Base-by-base conservation (phyloP, 306 rosid genomes). In the Cucurbita maxima region DNA sequence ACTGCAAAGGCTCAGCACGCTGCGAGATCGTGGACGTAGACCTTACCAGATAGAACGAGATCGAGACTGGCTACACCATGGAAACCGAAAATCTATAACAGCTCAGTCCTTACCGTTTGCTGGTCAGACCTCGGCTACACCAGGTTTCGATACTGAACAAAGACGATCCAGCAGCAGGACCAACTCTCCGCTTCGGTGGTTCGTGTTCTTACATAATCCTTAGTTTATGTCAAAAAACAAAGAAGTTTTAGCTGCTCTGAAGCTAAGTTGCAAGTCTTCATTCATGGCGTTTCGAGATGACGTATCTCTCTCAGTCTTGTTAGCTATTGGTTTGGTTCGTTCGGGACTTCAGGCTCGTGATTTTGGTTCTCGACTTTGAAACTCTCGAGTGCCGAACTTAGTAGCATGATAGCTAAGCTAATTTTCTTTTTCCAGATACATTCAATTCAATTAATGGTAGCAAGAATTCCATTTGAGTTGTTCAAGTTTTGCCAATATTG, bases 1-100 rank as follows among this genome's bases (percentile, higher is more conserved):
- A 85, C 87, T 55, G 98, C 97, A 6, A 90, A 86, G 87, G 86
- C 97, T 48, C 94, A 90, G 56, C 98, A 90, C 78, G 92, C 98
- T 16, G 80, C 90, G 76, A 86, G 86, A 78, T 86, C 88, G 47
- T 63, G 86, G 87, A 87, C 36, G 12, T 67, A 67, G 73, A 60
- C 69, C 68, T 61, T 37, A 37, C 47, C 43, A 3, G 12, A 20
- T 25, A 30, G 34, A 30, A 30, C 34, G 34, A 30, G 34, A 30
- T 0, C 16, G n/a, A 25, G 36, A 58, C 10, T 8, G 3, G 40
- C 40, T 10, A 11, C 40, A 10, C 16, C 34, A 1, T 58, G 40
- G 63, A 58, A 25, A 40, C n/a, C 3, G 6, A 16, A 38, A 37
- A 16, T 38, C 48, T 61, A 15, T 37, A 61, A 62, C 69, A 59